These are phyloP conservation scores for Botrytis fragariae DNA, from an alignment of 2,329 filamentous ascomycete species.

Conservation along the genomic window DNA sequence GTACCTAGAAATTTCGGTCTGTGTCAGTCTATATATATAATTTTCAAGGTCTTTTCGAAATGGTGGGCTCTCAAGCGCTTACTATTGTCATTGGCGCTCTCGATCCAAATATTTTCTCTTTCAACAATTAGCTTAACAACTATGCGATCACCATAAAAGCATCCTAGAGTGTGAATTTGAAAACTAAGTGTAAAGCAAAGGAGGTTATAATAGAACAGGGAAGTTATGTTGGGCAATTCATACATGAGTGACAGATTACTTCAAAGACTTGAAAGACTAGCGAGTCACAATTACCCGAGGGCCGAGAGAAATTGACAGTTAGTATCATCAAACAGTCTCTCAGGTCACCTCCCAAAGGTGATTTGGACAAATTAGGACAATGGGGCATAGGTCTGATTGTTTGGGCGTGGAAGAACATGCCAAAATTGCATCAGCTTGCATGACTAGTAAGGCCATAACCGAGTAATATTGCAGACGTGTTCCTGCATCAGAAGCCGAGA, in stretches of 20 bases:
- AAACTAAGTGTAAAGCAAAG: not conserved
- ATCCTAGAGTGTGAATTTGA: too few relatives aligned
- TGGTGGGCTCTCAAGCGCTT: not conserved
- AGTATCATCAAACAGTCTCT: not conserved
- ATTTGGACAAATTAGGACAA: not conserved
- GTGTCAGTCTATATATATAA: not conserved
- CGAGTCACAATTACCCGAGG: not conserved
- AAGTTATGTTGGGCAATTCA: not conserved
- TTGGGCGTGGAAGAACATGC: not conserved
- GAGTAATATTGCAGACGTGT: not conserved
- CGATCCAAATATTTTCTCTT: not conserved
- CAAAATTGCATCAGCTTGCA: not conserved
- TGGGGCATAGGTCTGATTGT: too few relatives aligned
- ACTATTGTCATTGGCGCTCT: not conserved
- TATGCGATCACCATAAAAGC: not conserved
- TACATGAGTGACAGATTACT: not conserved
- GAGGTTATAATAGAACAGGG: too few relatives aligned
- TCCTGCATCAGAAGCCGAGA: not conserved
- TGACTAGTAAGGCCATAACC: not conserved
- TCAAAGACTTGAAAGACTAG: not conserved
- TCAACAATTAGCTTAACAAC: too few relatives aligned
- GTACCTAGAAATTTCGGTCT: not conserved
- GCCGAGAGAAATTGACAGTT: not conserved
- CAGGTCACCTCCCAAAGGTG: not conserved
- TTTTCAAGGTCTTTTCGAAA: not conserved